Percentiles rank a stretch among this genome's conserved stretches.
phyloP scores from a whole-genome alignment of 495 filamentous ascomycete genomes.

The Umbilicaria muhlenbergii region DNA sequence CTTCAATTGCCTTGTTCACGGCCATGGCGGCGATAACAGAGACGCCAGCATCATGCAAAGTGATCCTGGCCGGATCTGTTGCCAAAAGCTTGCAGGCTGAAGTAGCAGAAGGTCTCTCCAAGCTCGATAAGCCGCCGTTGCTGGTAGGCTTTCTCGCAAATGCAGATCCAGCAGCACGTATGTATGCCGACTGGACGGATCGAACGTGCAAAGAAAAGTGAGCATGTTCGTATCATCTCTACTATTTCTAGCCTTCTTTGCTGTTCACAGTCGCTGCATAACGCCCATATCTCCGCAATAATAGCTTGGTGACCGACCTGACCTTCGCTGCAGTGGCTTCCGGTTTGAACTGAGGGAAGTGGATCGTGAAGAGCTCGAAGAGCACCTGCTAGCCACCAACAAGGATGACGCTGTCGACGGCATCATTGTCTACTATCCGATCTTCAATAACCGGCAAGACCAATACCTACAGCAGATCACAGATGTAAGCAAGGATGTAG shows the following conservation, averaged over 20 bases:
- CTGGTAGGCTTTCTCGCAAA: constrained; percentile 88
- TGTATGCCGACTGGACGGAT: constrained; percentile 94
- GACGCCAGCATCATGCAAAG: constrained; percentile 52
- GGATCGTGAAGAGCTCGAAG: constrained; percentile 75
- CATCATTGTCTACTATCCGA: constrained; percentile 97
- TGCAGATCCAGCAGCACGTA: constrained; percentile 71
- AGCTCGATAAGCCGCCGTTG: constrained; percentile 52
- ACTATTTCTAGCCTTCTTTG: constrained; percentile 2
- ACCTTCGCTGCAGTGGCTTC: constrained; percentile 53
- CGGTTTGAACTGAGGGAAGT: constrained; percentile 69
- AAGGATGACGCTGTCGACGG: constrained; percentile 62
- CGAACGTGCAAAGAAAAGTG: constrained; percentile 93
- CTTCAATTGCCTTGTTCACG: no score
- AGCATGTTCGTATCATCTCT: constrained; percentile 24
- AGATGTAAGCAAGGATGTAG: constrained; percentile 78
- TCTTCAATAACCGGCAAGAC: constrained; percentile 79
- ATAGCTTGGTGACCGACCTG: background rate
- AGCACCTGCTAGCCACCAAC: constrained; percentile 71
- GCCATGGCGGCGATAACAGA: no score
- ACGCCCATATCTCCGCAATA: background rate
- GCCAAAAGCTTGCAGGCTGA: constrained; percentile 66
- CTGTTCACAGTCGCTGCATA: background rate
- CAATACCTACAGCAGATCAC: constrained; percentile 94
- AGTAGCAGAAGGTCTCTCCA: constrained; percentile 53
- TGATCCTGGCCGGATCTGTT: constrained; percentile 70